phyloP scores from a whole-genome alignment of 345 rosid species.

The Aethionema arabicum region DNA sequence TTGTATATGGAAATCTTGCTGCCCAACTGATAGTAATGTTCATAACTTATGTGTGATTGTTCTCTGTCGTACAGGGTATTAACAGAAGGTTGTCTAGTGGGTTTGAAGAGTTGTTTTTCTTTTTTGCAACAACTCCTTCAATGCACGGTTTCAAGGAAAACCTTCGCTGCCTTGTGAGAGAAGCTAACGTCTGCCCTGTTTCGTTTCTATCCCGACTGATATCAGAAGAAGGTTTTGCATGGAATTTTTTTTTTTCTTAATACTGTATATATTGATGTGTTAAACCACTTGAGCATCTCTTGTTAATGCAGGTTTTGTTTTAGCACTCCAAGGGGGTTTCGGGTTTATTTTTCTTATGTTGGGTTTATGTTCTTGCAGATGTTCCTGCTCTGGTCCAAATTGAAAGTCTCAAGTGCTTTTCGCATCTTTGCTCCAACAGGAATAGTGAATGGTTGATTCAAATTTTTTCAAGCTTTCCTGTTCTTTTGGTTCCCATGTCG shows the following conservation, averaged over 20 bases:
- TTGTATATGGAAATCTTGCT: constrained; percentile 26
- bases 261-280: constrained; percentile 2
- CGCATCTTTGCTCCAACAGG: constrained; percentile 58
- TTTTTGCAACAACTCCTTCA: constrained; percentile 55
- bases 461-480: constrained; percentile 66
- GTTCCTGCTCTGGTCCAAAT: constrained; percentile 54
- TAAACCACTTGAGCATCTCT: constrained; percentile 15
- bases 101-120: constrained; percentile 56
- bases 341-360: constrained; percentile 27
- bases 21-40: constrained; percentile 13
- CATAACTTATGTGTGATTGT: constrained; percentile 20
- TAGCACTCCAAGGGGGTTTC: constrained; percentile 12
- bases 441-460: constrained; percentile 53
- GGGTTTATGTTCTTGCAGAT: constrained; percentile 49
- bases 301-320: constrained; percentile 4
- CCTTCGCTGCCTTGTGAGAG: constrained; percentile 52
- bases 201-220: constrained; percentile 58
- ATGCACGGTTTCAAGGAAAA: constrained; percentile 65
- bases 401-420: constrained; percentile 73
- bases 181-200: constrained; percentile 64
- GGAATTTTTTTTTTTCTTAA: background rate
- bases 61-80: constrained; percentile 47
- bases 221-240: constrained; percentile 68
- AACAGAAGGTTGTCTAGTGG: constrained; percentile 42
- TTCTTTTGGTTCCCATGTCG: constrained; percentile 70